Evolutionary conservation across 2,329 filamentous ascomycete genomes (phyloP).

Genomic region (Graphiopsis chlorocephala): DNA sequence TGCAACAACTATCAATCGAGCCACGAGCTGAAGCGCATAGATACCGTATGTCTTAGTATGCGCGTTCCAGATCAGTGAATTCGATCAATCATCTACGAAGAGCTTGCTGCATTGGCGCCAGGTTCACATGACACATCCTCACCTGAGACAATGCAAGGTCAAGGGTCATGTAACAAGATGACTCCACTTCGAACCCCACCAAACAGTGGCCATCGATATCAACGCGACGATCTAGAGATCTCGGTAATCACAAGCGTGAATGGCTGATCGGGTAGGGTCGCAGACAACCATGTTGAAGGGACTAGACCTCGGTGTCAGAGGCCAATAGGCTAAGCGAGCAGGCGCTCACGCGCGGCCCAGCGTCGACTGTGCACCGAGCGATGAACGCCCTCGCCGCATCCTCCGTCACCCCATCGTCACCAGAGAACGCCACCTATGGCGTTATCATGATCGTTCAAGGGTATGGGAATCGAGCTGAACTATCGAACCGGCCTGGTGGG

Average conservation of each 20-base stretch:
- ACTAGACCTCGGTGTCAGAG: neutral
- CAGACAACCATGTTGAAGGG: neutral
- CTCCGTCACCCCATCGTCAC: neutral
- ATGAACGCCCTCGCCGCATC: neutral
- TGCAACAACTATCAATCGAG: neutral
- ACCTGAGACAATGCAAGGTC: neutral
- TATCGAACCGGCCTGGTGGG: neutral
- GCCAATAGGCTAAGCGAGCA: constrained; percentile 3
- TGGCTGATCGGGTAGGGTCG: neutral
- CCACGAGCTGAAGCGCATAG: neutral
- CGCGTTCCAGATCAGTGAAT: neutral
- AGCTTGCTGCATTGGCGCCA: neutral
- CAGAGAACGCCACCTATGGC: neutral
- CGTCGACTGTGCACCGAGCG: constrained; percentile 1
- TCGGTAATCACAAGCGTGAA: neutral
- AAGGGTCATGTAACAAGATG: neutral
- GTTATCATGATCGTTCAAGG: neutral
- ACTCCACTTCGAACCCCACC: neutral
- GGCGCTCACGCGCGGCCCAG: constrained; percentile 4
- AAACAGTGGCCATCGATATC: neutral
- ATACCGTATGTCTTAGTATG: neutral
- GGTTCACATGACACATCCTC: neutral
- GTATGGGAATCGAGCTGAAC: neutral
- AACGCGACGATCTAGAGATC: neutral
- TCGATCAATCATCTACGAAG: neutral